A percentile compares a stretch with the other conserved stretches of the same genome.
phyloP scores from a whole-genome alignment of 164 flowering plant species.

The Nelumbo lutea region DNA sequence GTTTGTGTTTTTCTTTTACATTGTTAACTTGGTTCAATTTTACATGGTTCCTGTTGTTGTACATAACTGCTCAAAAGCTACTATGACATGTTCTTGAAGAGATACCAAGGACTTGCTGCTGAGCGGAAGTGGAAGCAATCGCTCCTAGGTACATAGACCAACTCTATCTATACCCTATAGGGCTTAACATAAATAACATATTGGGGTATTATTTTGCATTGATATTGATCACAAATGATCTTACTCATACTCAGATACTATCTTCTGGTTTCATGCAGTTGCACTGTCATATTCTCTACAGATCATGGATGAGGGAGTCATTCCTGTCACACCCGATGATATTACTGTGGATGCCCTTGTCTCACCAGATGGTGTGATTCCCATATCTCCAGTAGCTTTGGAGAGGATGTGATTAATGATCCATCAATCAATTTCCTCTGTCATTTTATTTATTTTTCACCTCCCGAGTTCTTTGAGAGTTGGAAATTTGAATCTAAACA shows the following conservation, averaged over 20 bases:
- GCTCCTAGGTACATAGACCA: slow-evolving; percentile 50
- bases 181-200: too few relatives aligned
- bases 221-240: too few relatives aligned
- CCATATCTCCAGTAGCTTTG: slow-evolving; percentile 53
- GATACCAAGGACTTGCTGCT: slow-evolving; percentile 64
- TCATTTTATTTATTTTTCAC: background rate
- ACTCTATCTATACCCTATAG: too few relatives aligned
- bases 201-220: too few relatives aligned
- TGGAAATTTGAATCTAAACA: background rate
- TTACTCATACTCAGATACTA: background rate
- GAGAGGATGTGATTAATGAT: slow-evolving; percentile 31
- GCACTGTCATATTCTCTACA: slow-evolving; percentile 83
- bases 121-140: slow-evolving; percentile 77
- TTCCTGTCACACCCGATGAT: slow-evolving; percentile 70
- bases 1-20: background rate
- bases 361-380: slow-evolving; percentile 69
- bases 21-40: background rate
- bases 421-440: background rate
- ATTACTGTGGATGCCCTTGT: slow-evolving; percentile 76
- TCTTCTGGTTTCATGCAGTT: slow-evolving; percentile 41
- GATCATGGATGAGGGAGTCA: slow-evolving; percentile 74
- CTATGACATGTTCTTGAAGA: slow-evolving; percentile 73
- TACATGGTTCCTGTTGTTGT: slow-evolving; percentile 4
- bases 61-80: slow-evolving; percentile 41
- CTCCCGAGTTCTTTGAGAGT: background rate